Evolutionary conservation across 371 early-diverging fungal species (phyloP).

Genomic region (Nematocida ausubeli): DNA sequence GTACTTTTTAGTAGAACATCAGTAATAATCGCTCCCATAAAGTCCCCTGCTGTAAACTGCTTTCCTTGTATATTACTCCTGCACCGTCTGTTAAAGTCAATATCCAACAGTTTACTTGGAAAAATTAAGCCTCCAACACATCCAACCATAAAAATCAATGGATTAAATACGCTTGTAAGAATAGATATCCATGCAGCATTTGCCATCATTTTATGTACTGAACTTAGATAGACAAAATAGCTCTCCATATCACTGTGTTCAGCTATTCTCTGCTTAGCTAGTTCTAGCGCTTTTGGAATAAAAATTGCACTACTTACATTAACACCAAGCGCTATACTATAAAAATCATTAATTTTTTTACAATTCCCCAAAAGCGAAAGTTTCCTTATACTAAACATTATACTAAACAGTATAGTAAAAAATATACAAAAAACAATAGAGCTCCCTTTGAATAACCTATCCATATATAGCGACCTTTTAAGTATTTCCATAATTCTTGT

Average conservation of each 20-base stretch:
- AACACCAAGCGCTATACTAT: neutral
- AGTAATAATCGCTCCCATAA: neutral
- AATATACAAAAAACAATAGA: neutral
- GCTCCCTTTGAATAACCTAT: neutral
- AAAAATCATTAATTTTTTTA: neutral
- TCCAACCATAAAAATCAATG: neutral
- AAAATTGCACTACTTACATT: neutral
- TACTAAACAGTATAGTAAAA: neutral
- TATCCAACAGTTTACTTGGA: neutral
- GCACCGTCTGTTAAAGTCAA: slow-evolving; percentile 4
- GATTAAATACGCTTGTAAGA: neutral
- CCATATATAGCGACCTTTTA: neutral
- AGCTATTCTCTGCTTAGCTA: neutral
- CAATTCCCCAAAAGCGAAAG: neutral
- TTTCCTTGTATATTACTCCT: neutral
- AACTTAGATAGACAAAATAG: neutral
- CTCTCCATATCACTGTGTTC: neutral
- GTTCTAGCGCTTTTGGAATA: neutral
- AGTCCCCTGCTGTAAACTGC: neutral
- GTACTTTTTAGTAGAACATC: neutral
- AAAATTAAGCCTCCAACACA: neutral
- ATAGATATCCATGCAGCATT: neutral
- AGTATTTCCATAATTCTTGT: neutral
- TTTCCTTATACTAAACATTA: neutral
- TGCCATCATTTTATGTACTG: neutral